Base-by-base conservation (phyloP, 495 filamentous ascomycete species). In the Aspergillus bridgeri region DNA sequence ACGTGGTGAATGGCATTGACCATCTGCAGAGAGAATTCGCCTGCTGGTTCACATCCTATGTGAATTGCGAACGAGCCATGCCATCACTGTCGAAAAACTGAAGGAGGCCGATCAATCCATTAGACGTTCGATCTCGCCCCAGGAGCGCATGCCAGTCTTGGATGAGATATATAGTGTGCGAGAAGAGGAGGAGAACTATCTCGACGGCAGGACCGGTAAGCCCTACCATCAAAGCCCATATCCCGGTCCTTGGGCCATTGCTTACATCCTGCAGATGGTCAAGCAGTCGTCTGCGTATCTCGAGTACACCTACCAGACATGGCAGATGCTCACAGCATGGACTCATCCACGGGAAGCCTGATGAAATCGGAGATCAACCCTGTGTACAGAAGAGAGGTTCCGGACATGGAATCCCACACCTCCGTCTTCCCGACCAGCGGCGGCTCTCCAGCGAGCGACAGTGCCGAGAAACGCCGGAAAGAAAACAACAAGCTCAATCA, bases 161-260 rank as follows among this genome's bases (percentile, higher is more conserved):
- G 82, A 83, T 57, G 86, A 88, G 63, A 78, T 88, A 11, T 90
- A 89, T 67, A 79, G 76, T 49, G 79, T 90, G 9, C 83, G 86
- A 8, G 77, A 77, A 58, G 66, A 72, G 45, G 84, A 91, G 60
- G 86, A 89, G 59, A 75, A 78, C 7, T 86, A 76, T 57, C 73
- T 75, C 42, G 78, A 81, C 29, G 78, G 79, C 24, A 73, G 81
- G 57, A 79, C 83, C 42, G 83, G 86, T 88, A 69, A 62, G 76
- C 54, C 20, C 43, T 25, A 18, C 46, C 13, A 43, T 15, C 48
- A 50, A 23, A 25, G 8, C 8, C n/a, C 7, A 50, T 18, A 29
- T 7, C n/a, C 5, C 21, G 2, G 7, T n/a, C 21, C 48, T 20
- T 17, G 22, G 6, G n/a, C 48, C 4, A 11, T 1, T 25, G 13